phyloP scores from a whole-genome alignment of 1,284 basidiomycete genomes.

The Moesziomyces antarcticus region DNA sequence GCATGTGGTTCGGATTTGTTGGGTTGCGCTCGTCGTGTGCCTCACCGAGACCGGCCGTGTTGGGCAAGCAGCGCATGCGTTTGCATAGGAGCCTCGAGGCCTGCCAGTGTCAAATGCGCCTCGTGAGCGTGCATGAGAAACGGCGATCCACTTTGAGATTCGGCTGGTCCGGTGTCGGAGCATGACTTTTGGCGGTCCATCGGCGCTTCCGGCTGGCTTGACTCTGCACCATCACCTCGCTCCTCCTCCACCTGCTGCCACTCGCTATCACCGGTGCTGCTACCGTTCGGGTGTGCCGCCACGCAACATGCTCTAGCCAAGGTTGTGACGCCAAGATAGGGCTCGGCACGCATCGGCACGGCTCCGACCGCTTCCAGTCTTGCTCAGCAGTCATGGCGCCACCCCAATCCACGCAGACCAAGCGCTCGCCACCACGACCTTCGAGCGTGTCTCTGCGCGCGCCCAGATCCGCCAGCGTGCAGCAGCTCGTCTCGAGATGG shows the following conservation, averaged over 20 bases:
- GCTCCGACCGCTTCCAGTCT: not conserved
- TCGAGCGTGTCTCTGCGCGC: conserved; percentile 27
- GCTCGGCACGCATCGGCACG: not conserved
- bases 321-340: too few relatives aligned
- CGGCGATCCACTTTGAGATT: too few relatives aligned
- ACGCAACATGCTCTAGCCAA: not conserved
- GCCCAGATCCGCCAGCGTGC: conserved; percentile 32
- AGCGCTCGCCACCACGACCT: conserved; percentile 13
- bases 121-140: too few relatives aligned
- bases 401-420: conserved; percentile 5
- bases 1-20: too few relatives aligned
- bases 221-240: not conserved
- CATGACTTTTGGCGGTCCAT: too few relatives aligned
- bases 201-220: too few relatives aligned
- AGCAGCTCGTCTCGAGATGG: conserved; percentile 41
- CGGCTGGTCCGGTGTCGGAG: too few relatives aligned
- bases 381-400: conserved; percentile 13
- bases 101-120: too few relatives aligned
- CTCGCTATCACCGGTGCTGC: conserved; percentile 9
- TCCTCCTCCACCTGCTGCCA: conserved; percentile 4
- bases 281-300: conserved; percentile 2
- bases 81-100: too few relatives aligned
- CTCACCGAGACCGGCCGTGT: too few relatives aligned
- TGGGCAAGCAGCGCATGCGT: too few relatives aligned
- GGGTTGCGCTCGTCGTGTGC: too few relatives aligned